Percentiles rank a stretch among this genome's conserved stretches.
phyloP scores from a whole-genome alignment of 768 basidiomycete species.

The Ramaria sp. region DNA sequence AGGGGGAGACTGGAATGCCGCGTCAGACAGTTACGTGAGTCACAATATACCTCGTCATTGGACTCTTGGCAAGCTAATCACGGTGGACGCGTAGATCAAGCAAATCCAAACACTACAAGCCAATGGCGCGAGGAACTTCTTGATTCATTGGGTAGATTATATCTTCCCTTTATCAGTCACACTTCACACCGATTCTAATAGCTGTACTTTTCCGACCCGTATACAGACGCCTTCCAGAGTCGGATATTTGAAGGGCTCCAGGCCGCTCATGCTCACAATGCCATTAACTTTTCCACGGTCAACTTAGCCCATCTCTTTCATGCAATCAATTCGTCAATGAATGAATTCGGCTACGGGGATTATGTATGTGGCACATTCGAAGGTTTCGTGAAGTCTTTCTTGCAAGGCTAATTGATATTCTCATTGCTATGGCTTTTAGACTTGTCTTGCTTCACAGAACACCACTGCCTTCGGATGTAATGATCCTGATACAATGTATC shows the following conservation, averaged over 20 bases:
- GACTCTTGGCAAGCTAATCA: neutral
- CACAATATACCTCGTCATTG: neutral
- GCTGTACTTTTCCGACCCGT: constrained; percentile 8
- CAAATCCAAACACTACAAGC: neutral
- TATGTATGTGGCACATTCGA: constrained; percentile 17
- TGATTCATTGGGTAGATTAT: neutral
- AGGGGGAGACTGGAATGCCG: constrained; percentile 16
- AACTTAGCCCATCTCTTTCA: constrained; percentile 14
- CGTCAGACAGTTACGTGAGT: constrained; percentile 12
- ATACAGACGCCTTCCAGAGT: constrained; percentile 19
- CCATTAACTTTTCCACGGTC: constrained; percentile 22
- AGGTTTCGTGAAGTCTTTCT: constrained; percentile 3
- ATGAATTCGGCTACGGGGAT: constrained; percentile 18
- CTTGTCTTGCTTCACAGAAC: constrained; percentile 21
- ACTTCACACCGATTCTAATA: neutral
- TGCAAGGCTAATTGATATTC: no score
- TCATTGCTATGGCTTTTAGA: constrained; percentile 10
- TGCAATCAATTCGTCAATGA: neutral
- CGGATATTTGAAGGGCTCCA: constrained; percentile 19
- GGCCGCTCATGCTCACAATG: constrained; percentile 18
- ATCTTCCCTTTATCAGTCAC: no score
- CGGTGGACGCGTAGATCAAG: neutral
- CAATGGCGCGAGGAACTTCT: neutral
- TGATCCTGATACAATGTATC: constrained; percentile 23
- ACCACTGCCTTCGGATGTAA: constrained; percentile 23